A percentile compares a stretch with the other conserved stretches of the same genome.
Evolutionary conservation across 176 grass and related monocot species (phyloP).

Genomic region (Triticum monococcum): DNA sequence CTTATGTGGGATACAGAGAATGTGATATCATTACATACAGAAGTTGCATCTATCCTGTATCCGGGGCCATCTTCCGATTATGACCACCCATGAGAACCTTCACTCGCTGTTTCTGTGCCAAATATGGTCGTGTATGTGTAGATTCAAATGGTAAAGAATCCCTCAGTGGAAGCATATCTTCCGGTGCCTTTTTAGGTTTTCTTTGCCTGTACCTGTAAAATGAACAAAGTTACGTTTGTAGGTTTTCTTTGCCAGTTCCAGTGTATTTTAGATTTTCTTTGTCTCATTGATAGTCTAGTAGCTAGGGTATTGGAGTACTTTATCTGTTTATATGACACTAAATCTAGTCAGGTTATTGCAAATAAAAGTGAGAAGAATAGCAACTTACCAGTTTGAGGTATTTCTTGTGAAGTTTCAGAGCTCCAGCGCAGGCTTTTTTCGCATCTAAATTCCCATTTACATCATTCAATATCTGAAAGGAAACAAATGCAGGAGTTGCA

Average conservation of each 20-base stretch:
- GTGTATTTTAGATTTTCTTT: neutral
- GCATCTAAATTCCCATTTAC: constrained; percentile 94
- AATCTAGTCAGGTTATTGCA: neutral
- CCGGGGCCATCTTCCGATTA: constrained; percentile 28
- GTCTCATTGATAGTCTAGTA: neutral
- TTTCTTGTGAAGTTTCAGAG: constrained; percentile 98
- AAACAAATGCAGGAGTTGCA: constrained; percentile 21
- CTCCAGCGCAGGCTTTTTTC: constrained; percentile 85
- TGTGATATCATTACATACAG: constrained; percentile 30
- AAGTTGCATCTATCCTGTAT: constrained; percentile 24
- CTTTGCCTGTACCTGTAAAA: constrained; percentile 48
- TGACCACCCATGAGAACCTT: constrained; percentile 25
- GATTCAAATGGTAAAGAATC: constrained; percentile 18
- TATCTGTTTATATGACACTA: neutral
- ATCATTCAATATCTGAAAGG: constrained; percentile 92
- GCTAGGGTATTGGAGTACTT: neutral
- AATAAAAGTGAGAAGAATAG: constrained; percentile 8
- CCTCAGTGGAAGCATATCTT: neutral
- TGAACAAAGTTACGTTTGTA: neutral
- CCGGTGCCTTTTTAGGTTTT: constrained; percentile 31
- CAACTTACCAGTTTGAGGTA: constrained; percentile 80
- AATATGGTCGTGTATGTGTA: constrained; percentile 9
- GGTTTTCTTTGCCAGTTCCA: constrained; percentile 49
- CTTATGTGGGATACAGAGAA: constrained; percentile 26
- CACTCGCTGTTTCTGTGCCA: constrained; percentile 11